Evolutionary conservation across 2,329 filamentous ascomycete genomes (phyloP).

Genomic region (Zasmidium citrigriseum): DNA sequence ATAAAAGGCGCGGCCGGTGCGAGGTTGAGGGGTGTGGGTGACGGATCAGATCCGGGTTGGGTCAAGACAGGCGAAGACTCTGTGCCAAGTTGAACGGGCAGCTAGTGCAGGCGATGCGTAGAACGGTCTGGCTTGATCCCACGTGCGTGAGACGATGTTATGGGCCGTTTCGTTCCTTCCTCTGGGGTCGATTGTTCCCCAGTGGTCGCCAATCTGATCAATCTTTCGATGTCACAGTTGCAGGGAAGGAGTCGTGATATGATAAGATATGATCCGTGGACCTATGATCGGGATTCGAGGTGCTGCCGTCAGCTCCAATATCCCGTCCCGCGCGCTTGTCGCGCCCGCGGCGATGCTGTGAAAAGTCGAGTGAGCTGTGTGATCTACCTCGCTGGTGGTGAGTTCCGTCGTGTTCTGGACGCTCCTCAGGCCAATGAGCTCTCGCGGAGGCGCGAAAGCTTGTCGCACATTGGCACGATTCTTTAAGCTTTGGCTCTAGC

Average conservation of each 20-base stretch:
- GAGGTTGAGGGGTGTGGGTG: not conserved
- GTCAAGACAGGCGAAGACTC: conserved; percentile 1
- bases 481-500: not conserved
- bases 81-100: not conserved
- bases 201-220: too few relatives aligned
- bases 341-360: not conserved
- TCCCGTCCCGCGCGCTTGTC: not conserved
- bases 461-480: not conserved
- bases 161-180: not conserved
- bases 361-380: not conserved
- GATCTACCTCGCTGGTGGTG: not conserved
- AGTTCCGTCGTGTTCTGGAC: not conserved
- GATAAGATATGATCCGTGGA: too few relatives aligned
- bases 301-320: not conserved
- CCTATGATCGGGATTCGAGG: too few relatives aligned
- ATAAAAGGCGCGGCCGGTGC: conserved; percentile 1
- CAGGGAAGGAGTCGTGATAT: too few relatives aligned
- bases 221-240: too few relatives aligned
- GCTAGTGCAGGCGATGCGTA: not conserved
- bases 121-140: conserved; percentile 1
- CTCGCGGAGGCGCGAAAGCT: not conserved
- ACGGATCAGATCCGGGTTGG: conserved; percentile 1
- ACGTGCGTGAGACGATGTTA: not conserved
- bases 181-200: not conserved
- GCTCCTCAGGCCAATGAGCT: not conserved